Conservation (phyloP, 306 rosid species). For the Dryas octopetala region DNA sequence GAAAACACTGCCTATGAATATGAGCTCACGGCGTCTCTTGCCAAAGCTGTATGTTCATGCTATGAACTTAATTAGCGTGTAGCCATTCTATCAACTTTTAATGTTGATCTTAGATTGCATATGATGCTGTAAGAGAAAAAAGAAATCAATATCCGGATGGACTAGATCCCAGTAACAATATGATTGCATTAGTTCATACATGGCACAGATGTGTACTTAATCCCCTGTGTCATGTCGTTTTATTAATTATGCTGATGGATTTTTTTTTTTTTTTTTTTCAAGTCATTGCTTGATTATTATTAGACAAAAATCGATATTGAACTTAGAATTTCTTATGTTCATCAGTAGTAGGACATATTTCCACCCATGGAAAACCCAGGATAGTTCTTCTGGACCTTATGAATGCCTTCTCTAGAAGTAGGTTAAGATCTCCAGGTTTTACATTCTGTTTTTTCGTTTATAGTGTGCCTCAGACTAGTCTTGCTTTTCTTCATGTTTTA, state of each 20-base stretch:
- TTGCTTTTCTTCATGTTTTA: constrained; percentile 22
- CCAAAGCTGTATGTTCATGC: constrained; percentile 78
- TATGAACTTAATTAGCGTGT: not conserved
- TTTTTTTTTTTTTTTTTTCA: not conserved
- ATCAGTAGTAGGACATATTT: not conserved
- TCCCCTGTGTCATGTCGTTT: not conserved
- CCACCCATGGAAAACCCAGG: not conserved
- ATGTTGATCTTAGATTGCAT: not conserved
- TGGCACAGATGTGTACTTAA: not conserved
- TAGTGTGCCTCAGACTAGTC: not conserved
- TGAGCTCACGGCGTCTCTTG: constrained; percentile 87
- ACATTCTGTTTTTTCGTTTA: not conserved
- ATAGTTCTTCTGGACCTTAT: not conserved
- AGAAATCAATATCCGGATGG: not conserved
- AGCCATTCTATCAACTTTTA: not conserved
- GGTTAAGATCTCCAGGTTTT: not conserved
- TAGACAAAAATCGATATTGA: not conserved
- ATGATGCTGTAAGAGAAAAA: constrained; percentile 2
- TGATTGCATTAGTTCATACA: not conserved
- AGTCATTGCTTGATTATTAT: constrained; percentile 4
- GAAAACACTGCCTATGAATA: constrained; percentile 88
- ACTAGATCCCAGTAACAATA: not conserved
- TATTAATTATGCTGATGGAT: constrained; percentile 12
- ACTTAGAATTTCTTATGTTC: not conserved
- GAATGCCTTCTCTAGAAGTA: not conserved